Evolutionary conservation across 306 rosid species (phyloP), one percentile per base, ranked within the genome.

Genomic region (Dicorynia guianensis): DNA sequence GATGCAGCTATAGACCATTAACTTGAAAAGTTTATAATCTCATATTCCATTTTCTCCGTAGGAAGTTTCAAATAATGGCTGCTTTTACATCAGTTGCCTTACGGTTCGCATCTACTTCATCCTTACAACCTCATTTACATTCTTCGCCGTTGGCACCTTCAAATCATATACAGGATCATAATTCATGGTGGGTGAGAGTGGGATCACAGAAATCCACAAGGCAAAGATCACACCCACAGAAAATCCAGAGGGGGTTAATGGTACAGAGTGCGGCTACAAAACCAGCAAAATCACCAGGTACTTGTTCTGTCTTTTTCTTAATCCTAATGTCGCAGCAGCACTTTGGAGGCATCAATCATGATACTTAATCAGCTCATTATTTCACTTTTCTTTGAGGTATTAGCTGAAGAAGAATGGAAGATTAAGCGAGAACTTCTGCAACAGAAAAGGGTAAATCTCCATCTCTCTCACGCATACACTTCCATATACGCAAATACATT

Each of bases 401-500:
- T 83, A 95, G 99, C 97, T 79, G 99, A 95, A 83, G 97, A 95
- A 85, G 99, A 95, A 0, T 95, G 99, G 99, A 95, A 92, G 86
- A 57, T 80, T 75, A 95, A 95, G 86, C 79, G 99, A 77, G 97
- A 82, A 65, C 0, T 20, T 65, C 87, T 95, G 81, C 81, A 82
- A 69, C 83, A 90, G 81, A 95, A 95, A 71, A 92, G 87, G 95
- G 98, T 89, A 78, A 5, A 19, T 30, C 50, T 62, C 76, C 74
- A 44, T 42, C 57, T 69, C 48, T 64, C 42, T 58, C 13, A 25
- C n/a, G n/a, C 30, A 63, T 59, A 47, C 62, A n/a, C 54, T 42
- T 47, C 56, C 55, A 50, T 7, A 53, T 53, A 44, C 68, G 63
- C 53, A 63, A 35, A 77, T 43, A 34, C n/a, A n/a, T n/a, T 65